Base-by-base conservation (phyloP, 441 rosid genomes). In the Brassica hybrid region DNA sequence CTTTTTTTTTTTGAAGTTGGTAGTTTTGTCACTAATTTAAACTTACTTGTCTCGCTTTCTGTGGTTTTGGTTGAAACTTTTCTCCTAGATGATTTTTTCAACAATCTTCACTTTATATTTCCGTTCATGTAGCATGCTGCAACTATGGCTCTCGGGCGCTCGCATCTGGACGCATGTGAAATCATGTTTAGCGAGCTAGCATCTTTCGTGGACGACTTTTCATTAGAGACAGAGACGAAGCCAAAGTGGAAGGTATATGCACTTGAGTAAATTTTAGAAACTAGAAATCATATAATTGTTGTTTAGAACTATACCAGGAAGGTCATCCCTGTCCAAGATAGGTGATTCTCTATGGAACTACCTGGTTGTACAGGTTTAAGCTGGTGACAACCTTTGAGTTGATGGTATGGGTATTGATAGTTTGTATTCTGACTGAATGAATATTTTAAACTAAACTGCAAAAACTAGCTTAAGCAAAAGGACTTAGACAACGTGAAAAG, bases 91-190 rank as follows among this genome's bases (percentile, higher is more conserved):
- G 34, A 5, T 4, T 2, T 41, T 65, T 70, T 11, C 9, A 60
- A 67, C 43, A 27, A 50, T 61, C 58, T 61, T 50, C 56, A 57
- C 59, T 17, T 17, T 10, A 45, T 68, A 60, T 72, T 69, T 81
- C 54, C 17, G 56, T 25, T 57, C 79, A 50, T 84, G 83, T 78
- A 97, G 99, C 94, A 93, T 85, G 97, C 97, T 74, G 98, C 98
- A 61, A 93, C 98, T 74, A 88, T 93, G 97, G 98, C 98, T 75
- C 99, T 97, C 10, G 99, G 99, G 65, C 97, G 90, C 85, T 94
- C 99, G 23, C 99, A 93, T 85, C 87, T 96, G 83, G 99, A 97
- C 86, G 92, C 97, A 50, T 97, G 99, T 81, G 98, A 97, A 85
- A 88, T 88, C 67, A 97, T 97, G 98, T 94, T 94, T 74, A 84